Evolutionary conservation across 78 protist species (phyloP).

Genomic region (Chrysochromulina parva): DNA sequence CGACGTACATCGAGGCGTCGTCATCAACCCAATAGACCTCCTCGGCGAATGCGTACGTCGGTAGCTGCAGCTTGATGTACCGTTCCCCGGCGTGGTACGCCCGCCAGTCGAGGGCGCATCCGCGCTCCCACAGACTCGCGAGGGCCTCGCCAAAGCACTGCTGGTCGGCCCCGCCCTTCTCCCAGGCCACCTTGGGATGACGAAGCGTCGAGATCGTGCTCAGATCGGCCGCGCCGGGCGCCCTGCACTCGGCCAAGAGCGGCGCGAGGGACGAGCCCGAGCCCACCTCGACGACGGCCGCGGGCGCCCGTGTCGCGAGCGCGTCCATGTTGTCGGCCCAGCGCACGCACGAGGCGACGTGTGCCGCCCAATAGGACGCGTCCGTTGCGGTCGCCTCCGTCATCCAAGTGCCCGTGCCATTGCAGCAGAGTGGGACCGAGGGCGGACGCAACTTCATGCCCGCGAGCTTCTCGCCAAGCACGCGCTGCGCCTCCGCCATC

Average conservation of each 20-base stretch:
- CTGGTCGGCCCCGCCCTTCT: background rate
- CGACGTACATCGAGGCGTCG: background rate
- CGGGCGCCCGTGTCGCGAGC: background rate
- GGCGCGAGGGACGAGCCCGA: slow-evolving; percentile 12
- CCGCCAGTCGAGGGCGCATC: background rate
- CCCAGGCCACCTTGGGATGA: background rate
- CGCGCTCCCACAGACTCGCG: background rate
- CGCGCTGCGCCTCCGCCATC: background rate
- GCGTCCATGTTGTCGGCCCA: slow-evolving; percentile 12
- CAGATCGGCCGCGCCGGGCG: background rate
- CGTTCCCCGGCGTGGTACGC: background rate
- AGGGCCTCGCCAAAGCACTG: background rate
- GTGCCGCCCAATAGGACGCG: slow-evolving; percentile 34
- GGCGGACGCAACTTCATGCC: background rate
- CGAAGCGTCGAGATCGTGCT: background rate
- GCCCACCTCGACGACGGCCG: slow-evolving; percentile 34
- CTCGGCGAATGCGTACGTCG: background rate
- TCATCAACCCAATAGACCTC: background rate
- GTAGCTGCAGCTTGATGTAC: background rate
- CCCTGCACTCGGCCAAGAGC: slow-evolving; percentile 10
- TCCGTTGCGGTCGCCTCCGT: background rate
- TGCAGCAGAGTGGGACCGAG: background rate
- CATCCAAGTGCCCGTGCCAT: slow-evolving; percentile 40
- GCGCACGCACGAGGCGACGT: slow-evolving; percentile 6
- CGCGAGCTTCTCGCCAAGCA: background rate